Evolutionary conservation across 2,329 filamentous ascomycete genomes (phyloP).

Genomic region (Boeremia lycopersici): DNA sequence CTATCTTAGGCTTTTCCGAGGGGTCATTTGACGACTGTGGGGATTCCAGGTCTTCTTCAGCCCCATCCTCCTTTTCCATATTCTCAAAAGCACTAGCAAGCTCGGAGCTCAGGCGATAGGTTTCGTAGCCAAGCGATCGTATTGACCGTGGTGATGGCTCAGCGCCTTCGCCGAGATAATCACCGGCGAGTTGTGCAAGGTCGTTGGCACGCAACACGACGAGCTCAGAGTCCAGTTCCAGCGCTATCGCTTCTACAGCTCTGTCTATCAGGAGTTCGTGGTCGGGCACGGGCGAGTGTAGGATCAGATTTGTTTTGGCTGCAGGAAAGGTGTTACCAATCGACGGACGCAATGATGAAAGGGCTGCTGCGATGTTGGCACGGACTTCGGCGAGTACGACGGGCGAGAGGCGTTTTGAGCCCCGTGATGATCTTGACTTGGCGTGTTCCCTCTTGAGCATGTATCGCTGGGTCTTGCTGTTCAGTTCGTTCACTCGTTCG

Average conservation of each 20-base stretch:
- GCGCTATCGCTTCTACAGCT: slow-evolving; percentile 68
- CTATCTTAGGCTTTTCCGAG: slow-evolving; percentile 17
- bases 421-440: slow-evolving; percentile 17
- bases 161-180: slow-evolving; percentile 70
- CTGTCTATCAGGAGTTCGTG: slow-evolving; percentile 61
- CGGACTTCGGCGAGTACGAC: slow-evolving; percentile 53
- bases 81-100: slow-evolving; percentile 34
- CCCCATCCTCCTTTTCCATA: slow-evolving; percentile 29
- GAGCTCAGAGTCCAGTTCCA: slow-evolving; percentile 67
- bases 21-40: slow-evolving; percentile 20
- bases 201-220: slow-evolving; percentile 72
- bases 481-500: slow-evolving; percentile 19
- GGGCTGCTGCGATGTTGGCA: slow-evolving; percentile 57
- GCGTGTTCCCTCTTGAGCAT: slow-evolving; percentile 23
- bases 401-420: slow-evolving; percentile 30
- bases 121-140: slow-evolving; percentile 61
- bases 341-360: slow-evolving; percentile 45
- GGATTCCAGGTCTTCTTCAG: slow-evolving; percentile 49
- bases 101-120: slow-evolving; percentile 52
- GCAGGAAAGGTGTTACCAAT: slow-evolving; percentile 54
- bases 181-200: slow-evolving; percentile 70
- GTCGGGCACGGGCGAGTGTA: slow-evolving; percentile 65
- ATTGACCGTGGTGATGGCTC: slow-evolving; percentile 55
- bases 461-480: slow-evolving; percentile 22
- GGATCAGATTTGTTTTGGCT: slow-evolving; percentile 61